phyloP scores from a whole-genome alignment of 768 basidiomycete species.

The Pulveroboletus sp. region DNA sequence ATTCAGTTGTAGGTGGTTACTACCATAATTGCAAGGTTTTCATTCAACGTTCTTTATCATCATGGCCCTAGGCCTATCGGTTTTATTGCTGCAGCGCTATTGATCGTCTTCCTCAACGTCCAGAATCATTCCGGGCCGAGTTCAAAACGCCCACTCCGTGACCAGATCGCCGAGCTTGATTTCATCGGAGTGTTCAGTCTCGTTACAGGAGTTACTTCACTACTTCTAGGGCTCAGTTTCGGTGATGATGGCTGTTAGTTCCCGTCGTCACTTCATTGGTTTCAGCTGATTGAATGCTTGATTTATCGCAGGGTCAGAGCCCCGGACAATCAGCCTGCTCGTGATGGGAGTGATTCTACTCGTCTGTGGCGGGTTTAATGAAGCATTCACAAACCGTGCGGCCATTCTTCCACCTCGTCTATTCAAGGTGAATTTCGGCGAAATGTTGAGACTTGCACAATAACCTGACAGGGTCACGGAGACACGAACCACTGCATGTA shows the following conservation, averaged over 20 bases:
- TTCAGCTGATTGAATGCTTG: background rate
- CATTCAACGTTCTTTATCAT: too few species aligned
- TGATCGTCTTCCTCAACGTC: too few species aligned
- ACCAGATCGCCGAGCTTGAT: too few species aligned
- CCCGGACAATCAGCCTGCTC: conserved; percentile 55
- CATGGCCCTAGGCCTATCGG: too few species aligned
- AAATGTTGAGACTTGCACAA: background rate
- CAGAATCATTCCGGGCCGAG: too few species aligned
- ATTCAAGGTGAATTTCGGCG: conserved; percentile 50
- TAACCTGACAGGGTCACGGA: conserved; percentile 20
- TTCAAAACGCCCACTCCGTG: too few species aligned
- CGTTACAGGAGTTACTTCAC: too few species aligned
- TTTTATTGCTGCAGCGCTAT: too few species aligned
- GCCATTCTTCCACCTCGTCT: conserved; percentile 73
- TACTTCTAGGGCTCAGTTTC: too few species aligned
- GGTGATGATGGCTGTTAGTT: conserved; percentile 56
- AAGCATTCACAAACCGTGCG: conserved; percentile 55
- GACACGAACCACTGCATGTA: conserved; percentile 65
- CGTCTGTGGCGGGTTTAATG: conserved; percentile 50
- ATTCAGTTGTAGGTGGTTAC: too few species aligned
- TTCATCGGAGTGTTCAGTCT: too few species aligned
- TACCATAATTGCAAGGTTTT: too few species aligned
- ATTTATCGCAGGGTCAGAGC: conserved; percentile 44
- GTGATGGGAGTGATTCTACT: conserved; percentile 51
- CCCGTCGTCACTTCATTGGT: background rate